phyloP scores from a whole-genome alignment of 2,329 filamentous ascomycete species.

The Arachnomyces sp. region DNA sequence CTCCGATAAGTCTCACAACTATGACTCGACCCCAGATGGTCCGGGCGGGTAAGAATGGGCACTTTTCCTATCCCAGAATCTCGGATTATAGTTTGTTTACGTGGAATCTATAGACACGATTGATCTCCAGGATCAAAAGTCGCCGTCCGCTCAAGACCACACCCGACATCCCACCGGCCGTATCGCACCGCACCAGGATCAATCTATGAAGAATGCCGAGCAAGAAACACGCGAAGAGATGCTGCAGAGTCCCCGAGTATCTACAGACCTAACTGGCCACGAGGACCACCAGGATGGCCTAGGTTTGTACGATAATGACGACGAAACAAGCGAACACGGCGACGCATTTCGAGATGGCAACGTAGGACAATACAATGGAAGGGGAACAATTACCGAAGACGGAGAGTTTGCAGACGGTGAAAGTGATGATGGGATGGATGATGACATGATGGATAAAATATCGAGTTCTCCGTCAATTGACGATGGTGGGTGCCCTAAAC shows the following conservation, averaged over 20 bases:
- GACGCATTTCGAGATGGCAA: neutral
- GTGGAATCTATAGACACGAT: conserved; percentile 65
- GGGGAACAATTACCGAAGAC: conserved; percentile 16
- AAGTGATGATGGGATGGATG: conserved; percentile 63
- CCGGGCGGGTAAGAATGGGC: conserved; percentile 34
- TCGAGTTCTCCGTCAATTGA: conserved; percentile 98
- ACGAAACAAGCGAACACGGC: conserved; percentile 1
- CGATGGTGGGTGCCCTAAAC: conserved; percentile 72
- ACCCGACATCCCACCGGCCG: conserved; percentile 48
- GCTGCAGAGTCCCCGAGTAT: conserved; percentile 55
- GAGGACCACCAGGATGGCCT: conserved; percentile 25
- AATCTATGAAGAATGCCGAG: conserved; percentile 71
- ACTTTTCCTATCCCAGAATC: too few species aligned
- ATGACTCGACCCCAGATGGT: conserved; percentile 41
- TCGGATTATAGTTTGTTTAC: conserved; percentile 4
- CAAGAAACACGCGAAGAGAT: conserved; percentile 70
- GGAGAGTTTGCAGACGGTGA: conserved; percentile 35
- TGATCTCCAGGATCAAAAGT: conserved; percentile 78
- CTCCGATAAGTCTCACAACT: conserved; percentile 10
- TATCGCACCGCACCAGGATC: conserved; percentile 74
- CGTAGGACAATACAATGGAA: neutral
- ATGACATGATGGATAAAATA: conserved; percentile 98
- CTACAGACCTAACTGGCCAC: conserved; percentile 43
- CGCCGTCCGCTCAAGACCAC: conserved; percentile 80
- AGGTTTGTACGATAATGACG: conserved; percentile 20